A percentile compares a stretch with the other conserved stretches of the same genome.
Evolutionary conservation across 208 protist species (phyloP).

Genomic region (Crithidia fasciculata): DNA sequence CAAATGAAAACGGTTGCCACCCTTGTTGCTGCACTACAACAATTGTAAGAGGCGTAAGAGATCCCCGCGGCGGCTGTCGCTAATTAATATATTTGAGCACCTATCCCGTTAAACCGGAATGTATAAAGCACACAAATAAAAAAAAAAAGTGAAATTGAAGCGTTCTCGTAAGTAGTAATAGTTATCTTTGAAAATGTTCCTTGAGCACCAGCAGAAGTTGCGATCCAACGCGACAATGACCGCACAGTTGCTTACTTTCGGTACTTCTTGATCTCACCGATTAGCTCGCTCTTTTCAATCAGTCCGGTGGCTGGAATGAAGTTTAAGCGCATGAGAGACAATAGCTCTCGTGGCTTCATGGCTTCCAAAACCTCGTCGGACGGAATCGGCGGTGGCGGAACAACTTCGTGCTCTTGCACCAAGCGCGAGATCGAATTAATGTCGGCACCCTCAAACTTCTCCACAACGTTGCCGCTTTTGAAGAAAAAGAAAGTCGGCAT

Average conservation of each 20-base stretch:
- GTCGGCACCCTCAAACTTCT: constrained; percentile 70
- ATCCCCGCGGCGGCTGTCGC: no score
- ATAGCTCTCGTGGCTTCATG: constrained; percentile 58
- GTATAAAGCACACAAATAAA: not conserved
- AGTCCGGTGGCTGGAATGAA: constrained; percentile 54
- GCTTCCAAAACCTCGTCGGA: constrained; percentile 47
- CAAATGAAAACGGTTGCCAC: no score
- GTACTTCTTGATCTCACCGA: constrained; percentile 60
- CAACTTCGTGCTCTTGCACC: constrained; percentile 54
- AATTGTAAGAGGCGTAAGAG: no score
- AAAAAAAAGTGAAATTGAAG: not conserved
- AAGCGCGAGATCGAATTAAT: constrained; percentile 43
- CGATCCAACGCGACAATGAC: not conserved
- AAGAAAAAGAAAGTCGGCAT: constrained; percentile 82
- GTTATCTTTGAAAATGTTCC: not conserved
- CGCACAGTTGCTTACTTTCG: constrained; percentile 12
- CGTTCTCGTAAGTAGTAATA: not conserved
- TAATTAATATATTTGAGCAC: no score
- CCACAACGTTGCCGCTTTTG: constrained; percentile 55
- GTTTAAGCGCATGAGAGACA: constrained; percentile 52
- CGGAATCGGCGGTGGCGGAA: constrained; percentile 58
- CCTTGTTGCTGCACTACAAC: no score
- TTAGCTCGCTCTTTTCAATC: constrained; percentile 64
- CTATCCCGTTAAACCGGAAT: no score
- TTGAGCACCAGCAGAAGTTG: not conserved